Conservation (phyloP, 2,329 filamentous ascomycete genomes). For the Sclerotinia sclerotiorum region DNA sequence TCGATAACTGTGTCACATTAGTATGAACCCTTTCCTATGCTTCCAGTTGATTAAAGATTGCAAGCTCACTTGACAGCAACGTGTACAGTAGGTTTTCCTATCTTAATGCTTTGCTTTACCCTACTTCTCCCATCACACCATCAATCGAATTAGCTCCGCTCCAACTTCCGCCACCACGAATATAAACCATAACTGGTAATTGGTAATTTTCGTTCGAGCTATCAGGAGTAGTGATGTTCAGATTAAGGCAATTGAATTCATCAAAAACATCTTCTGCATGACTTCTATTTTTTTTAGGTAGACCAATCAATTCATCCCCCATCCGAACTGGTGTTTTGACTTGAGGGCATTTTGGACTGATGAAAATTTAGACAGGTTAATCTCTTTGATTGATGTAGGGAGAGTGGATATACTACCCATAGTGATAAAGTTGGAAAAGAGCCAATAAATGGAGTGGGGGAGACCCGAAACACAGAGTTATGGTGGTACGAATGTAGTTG, state of each 20-base stretch:
- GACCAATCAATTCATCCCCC: constrained; percentile 25
- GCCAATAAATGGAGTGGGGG: neutral
- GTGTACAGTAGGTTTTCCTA: constrained; percentile 6
- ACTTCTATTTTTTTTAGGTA: constrained; percentile 10
- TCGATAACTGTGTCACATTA: constrained; percentile 19
- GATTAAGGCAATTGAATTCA: constrained; percentile 50
- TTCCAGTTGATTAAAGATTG: no score
- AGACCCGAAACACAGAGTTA: no score
- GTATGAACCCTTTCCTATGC: no score
- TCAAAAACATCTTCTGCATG: constrained; percentile 21
- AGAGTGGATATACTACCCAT: neutral
- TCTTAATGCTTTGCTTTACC: constrained; percentile 22
- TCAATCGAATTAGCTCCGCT: constrained; percentile 22
- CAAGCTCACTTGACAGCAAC: constrained; percentile 25
- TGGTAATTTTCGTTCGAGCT: constrained; percentile 37
- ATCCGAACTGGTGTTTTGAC: constrained; percentile 2
- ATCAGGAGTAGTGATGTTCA: constrained; percentile 46
- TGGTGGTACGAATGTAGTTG: no score
- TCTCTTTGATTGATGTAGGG: neutral
- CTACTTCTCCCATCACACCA: constrained; percentile 16
- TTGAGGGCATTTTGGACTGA: constrained; percentile 29
- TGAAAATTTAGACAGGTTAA: neutral
- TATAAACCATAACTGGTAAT: constrained; percentile 55
- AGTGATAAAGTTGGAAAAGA: neutral
- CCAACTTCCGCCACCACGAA: constrained; percentile 47